Percentiles rank a stretch among this genome's conserved stretches.
Conservation (phyloP, 495 filamentous ascomycete genomes). For the Tuber brumale region DNA sequence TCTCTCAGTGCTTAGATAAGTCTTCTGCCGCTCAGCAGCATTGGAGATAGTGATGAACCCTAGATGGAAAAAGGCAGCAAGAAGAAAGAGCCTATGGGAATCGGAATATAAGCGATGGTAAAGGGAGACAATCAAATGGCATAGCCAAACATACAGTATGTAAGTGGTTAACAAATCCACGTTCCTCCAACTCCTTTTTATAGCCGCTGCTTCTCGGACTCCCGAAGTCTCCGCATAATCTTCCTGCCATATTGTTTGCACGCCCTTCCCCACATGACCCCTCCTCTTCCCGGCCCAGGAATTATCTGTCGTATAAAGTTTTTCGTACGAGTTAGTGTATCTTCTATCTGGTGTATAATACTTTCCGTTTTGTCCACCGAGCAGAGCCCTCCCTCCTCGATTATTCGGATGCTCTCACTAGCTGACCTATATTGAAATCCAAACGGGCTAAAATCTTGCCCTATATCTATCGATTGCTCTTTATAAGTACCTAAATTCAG, state of each 20-base stretch:
- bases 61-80: conserved; percentile 20
- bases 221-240: conserved; percentile 30
- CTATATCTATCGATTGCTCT: background rate
- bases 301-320: background rate
- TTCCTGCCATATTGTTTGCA: background rate
- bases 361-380: background rate
- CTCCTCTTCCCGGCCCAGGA: background rate
- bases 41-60: conserved; percentile 7
- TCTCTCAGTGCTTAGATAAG: background rate
- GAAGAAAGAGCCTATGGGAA: conserved; percentile 19
- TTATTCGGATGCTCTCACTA: background rate
- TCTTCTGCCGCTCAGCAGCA: background rate
- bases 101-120: background rate
- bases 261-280: background rate
- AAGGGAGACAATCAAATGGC: background rate
- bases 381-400: background rate
- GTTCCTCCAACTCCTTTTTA: conserved; percentile 29
- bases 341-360: background rate
- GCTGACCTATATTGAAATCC: background rate
- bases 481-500: background rate
- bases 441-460: background rate
- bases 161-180: conserved; percentile 22
- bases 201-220: conserved; percentile 23
- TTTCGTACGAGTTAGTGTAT: background rate
- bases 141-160: conserved; percentile 17